These are phyloP conservation scores for Aspergillus brasiliensis DNA, from an alignment of 2,329 filamentous ascomycete genomes.

Conservation along the genomic window DNA sequence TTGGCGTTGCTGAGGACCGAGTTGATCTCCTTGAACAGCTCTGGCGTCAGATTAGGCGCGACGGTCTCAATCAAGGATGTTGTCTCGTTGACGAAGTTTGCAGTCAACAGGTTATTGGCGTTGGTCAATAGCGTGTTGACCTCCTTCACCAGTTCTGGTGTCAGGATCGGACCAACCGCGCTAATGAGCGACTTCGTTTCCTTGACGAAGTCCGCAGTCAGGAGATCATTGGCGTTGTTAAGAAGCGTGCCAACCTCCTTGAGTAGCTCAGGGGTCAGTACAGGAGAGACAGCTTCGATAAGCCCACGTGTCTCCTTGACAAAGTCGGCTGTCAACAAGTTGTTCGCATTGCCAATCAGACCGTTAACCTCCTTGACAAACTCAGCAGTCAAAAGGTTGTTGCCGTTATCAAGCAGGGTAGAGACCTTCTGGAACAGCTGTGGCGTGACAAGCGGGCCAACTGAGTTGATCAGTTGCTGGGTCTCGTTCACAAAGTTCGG, in stretches of 20 bases:
- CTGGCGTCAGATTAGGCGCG: conserved; percentile 27
- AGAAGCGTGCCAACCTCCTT: conserved; percentile 23
- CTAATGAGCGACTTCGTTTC: conserved; percentile 25
- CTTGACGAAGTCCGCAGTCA: conserved; percentile 34
- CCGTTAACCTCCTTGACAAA: conserved; percentile 34
- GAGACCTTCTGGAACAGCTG: conserved; percentile 20
- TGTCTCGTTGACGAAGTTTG: conserved; percentile 33
- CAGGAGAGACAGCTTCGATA: conserved; percentile 27
- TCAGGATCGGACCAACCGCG: conserved; percentile 20
- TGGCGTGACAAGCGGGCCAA: conserved; percentile 18
- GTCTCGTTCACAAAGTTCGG: conserved; percentile 28
- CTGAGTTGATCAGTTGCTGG: conserved; percentile 22
- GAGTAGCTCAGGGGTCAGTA: conserved; percentile 30
- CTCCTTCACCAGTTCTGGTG: conserved; percentile 22
- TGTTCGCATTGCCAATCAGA: conserved; percentile 32
- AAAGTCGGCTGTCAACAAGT: conserved; percentile 28
- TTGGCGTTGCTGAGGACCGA: conserved; percentile 28
- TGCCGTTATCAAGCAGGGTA: conserved; percentile 21
- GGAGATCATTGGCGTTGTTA: conserved; percentile 30
- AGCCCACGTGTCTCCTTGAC: conserved; percentile 31
- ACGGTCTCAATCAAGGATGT: conserved; percentile 24
- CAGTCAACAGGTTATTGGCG: conserved; percentile 33
- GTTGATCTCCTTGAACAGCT: conserved; percentile 27
- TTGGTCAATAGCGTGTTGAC: conserved; percentile 23
- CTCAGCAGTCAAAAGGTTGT: conserved; percentile 23